Base-by-base conservation (phyloP, 2,329 filamentous ascomycete species). In the Botrytis squamosa region DNA sequence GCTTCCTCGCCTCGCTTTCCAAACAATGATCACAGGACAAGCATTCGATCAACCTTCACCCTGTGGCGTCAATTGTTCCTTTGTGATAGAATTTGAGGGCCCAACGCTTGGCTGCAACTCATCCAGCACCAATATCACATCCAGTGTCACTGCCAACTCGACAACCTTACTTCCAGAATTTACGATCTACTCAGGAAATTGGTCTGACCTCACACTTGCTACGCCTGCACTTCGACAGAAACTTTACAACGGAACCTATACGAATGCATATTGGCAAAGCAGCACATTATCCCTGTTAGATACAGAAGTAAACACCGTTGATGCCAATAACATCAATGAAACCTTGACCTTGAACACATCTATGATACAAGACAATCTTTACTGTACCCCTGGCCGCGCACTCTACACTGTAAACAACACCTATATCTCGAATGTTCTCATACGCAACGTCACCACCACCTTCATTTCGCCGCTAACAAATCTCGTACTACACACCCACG, bases 61-160 rank as follows among this genome's bases (percentile, higher is more conserved):
- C 3, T 79, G 78, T 42, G 76, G 76, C 22, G 55, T 40, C 1
- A 78, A 79, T 22, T 77, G 77, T 68, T 75, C 75, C 2, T 79
- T 77, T 38, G 46, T 42, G 10, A 68, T 73, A 20, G 57, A 72
- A 46, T 77, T 76, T 29, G 74, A 78, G 74, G 77, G 74, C 0
- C 75, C 75, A 38, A 75, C 66, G 2, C 42, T 78, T 4, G 57
- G 74, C 33, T 78, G 77, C 52, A 74, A 72, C 29, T 71, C 36
- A 29, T 44, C 49, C 18, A 70, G 67, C 38, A 40, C 29, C 10
- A 49, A 66, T 20, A 36, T 66, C 6, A 40, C 46, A 22, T 20
- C 22, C 29, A 67, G 65, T 25, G 1, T 29, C 22, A 29, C 8
- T 14, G 0, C 1, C 33, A 55, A 55, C 14, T 1, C 3, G 46